phyloP scores from a whole-genome alignment of 805 yeast genomes.

The Yarrowia sp. region DNA sequence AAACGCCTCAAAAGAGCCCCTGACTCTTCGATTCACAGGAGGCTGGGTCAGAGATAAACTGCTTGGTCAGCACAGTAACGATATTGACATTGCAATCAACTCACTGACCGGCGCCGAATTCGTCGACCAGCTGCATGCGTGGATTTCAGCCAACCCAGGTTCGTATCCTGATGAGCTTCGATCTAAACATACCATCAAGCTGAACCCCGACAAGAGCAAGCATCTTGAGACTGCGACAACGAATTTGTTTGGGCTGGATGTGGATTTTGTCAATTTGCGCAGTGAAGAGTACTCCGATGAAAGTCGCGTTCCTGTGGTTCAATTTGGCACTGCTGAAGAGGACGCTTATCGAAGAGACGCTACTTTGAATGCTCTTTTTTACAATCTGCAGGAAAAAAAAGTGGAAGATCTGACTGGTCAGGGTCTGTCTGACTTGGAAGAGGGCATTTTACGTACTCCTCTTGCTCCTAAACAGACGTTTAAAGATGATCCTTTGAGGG shows the following conservation, averaged over 20 bases:
- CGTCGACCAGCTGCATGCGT: constrained; percentile 63
- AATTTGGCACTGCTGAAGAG: constrained; percentile 84
- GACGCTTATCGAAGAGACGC: constrained; percentile 96
- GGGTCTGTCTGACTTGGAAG: constrained; percentile 69
- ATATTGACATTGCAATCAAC: constrained; percentile 89
- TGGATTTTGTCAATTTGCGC: constrained; percentile 90
- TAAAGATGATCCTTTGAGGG: constrained; percentile 90
- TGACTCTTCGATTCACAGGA: constrained; percentile 77
- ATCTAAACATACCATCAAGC: constrained; percentile 73
- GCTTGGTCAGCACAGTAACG: constrained; percentile 75
- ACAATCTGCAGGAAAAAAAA: constrained; percentile 62
- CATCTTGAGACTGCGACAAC: constrained; percentile 97
- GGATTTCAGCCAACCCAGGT: constrained; percentile 38
- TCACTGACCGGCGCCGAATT: constrained; percentile 80
- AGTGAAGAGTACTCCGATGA: constrained; percentile 80
- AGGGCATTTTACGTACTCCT: constrained; percentile 83
- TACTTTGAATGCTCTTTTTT: constrained; percentile 87
- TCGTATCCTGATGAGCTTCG: constrained; percentile 34
- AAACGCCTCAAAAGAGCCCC: constrained; percentile 31
- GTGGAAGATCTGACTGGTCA: constrained; percentile 82
- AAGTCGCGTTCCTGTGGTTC: constrained; percentile 80
- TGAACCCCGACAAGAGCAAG: constrained; percentile 93
- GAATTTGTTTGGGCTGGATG: constrained; percentile 73
- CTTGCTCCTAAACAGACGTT: constrained; percentile 81
- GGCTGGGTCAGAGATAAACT: constrained; percentile 98